These are phyloP conservation scores for Kwoniella sp. DNA, from an alignment of 768 basidiomycete species.

Conservation along the genomic window DNA sequence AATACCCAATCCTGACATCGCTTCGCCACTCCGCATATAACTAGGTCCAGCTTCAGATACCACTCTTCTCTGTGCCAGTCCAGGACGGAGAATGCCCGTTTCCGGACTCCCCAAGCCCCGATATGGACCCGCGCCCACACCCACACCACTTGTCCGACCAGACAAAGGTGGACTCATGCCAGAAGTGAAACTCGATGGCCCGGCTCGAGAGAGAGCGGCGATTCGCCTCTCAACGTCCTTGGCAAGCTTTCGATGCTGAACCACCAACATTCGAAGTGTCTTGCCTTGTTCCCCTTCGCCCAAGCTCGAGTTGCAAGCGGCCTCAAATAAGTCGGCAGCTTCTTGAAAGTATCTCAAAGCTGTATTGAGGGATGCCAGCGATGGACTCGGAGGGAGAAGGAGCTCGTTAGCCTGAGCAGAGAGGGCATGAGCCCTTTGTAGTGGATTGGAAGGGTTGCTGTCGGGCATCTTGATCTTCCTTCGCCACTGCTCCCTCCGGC, in stretches of 20 bases:
- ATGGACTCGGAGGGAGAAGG: constrained; percentile 12
- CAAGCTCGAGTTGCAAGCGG: background rate
- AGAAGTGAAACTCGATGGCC: background rate
- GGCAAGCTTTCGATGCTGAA: constrained; percentile 50
- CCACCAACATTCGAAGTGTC: constrained; percentile 44
- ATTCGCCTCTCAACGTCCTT: constrained; percentile 46
- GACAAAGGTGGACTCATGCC: background rate
- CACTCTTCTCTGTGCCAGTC: background rate
- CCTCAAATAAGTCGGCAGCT: constrained; percentile 41
- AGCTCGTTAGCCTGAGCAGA: constrained; percentile 40
- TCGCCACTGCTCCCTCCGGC: background rate
- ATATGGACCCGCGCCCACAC: background rate
- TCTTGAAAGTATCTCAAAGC: constrained; percentile 34
- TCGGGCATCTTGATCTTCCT: constrained; percentile 19
- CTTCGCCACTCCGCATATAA: background rate
- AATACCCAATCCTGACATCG: background rate
- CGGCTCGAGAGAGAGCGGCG: background rate
- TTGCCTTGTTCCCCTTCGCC: constrained; percentile 25
- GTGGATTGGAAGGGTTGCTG: constrained; percentile 15
- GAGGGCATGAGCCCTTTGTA: constrained; percentile 38
- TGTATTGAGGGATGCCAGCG: constrained; percentile 17
- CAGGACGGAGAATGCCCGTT: background rate
- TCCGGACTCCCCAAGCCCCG: background rate
- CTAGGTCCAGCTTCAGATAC: background rate
- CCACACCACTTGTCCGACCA: background rate